These are phyloP conservation scores for Calonectria hawksworthii DNA, from an alignment of 2,329 filamentous ascomycete genomes.

Conservation along the genomic window DNA sequence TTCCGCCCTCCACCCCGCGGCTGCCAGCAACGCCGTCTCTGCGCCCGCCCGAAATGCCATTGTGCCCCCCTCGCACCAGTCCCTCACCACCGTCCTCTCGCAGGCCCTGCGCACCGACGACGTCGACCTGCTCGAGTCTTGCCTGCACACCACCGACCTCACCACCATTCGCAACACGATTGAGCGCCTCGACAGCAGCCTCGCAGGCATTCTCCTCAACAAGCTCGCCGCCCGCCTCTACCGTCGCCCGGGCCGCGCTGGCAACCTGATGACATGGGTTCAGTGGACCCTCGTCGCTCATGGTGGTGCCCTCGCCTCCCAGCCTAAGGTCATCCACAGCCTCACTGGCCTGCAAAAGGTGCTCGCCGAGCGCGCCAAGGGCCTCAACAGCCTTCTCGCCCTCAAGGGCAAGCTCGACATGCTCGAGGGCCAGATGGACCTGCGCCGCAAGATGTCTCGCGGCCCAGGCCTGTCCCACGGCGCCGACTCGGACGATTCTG, in stretches of 20 bases:
- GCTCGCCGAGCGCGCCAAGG: slow-evolving; percentile 86
- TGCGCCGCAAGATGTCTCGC: slow-evolving; percentile 78
- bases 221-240: slow-evolving; percentile 91
- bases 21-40: slow-evolving; percentile 49
- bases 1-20: slow-evolving; percentile 64
- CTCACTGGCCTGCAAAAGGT: slow-evolving; percentile 87
- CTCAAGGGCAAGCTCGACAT: slow-evolving; percentile 97
- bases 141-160: slow-evolving; percentile 84
- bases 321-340: slow-evolving; percentile 85
- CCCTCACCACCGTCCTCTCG: slow-evolving; percentile 91
- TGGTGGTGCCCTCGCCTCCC: slow-evolving; percentile 89
- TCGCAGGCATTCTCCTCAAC: slow-evolving; percentile 83
- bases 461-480: slow-evolving; percentile 53
- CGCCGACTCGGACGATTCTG: slow-evolving; percentile 62
- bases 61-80: slow-evolving; percentile 78
- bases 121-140: slow-evolving; percentile 89
- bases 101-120: slow-evolving; percentile 96
- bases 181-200: slow-evolving; percentile 86
- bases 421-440: slow-evolving; percentile 88
- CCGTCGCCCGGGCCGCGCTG: slow-evolving; percentile 88
- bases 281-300: slow-evolving; percentile 95
- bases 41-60: slow-evolving; percentile 63
- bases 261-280: slow-evolving; percentile 93
- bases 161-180: slow-evolving; percentile 89
- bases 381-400: slow-evolving; percentile 84